A percentile compares a stretch with the other conserved stretches of the same genome.
Evolutionary conservation across 257 asterid species (phyloP).

Genomic region (Eucommia ulmoides): DNA sequence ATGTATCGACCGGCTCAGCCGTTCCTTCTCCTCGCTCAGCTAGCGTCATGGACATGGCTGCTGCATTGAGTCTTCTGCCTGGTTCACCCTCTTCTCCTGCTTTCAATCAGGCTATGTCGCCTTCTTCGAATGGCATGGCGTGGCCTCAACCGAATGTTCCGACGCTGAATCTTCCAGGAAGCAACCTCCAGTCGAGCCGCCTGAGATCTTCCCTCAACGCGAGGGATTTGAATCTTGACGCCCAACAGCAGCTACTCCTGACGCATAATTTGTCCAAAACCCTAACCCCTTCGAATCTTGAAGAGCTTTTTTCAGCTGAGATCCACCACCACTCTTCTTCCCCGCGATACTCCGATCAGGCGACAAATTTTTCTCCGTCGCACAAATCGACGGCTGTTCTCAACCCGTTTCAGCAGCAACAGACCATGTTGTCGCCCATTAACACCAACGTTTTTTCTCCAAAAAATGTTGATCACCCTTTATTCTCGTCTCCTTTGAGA

Average conservation of each 20-base stretch:
- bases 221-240: slow-evolving; percentile 70
- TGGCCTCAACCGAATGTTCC: slow-evolving; percentile 89
- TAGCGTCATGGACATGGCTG: slow-evolving; percentile 85
- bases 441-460: slow-evolving; percentile 65
- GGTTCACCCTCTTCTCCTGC: slow-evolving; percentile 77
- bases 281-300: slow-evolving; percentile 83
- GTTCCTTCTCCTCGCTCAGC: slow-evolving; percentile 87
- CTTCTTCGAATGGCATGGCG: slow-evolving; percentile 59
- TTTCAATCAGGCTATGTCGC: slow-evolving; percentile 60
- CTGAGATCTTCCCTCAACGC: slow-evolving; percentile 82
- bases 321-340: slow-evolving; percentile 45
- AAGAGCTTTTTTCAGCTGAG: slow-evolving; percentile 78
- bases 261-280: slow-evolving; percentile 45
- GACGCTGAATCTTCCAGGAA: slow-evolving; percentile 70
- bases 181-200: slow-evolving; percentile 89
- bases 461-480: slow-evolving; percentile 54
- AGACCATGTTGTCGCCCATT: slow-evolving; percentile 54
- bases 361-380: slow-evolving; percentile 66
- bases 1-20: slow-evolving; percentile 85
- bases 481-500: slow-evolving; percentile 71
- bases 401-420: slow-evolving; percentile 76
- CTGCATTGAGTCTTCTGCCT: slow-evolving; percentile 64
- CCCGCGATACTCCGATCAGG: slow-evolving; percentile 66
- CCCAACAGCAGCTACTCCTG: slow-evolving; percentile 44
- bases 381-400: slow-evolving; percentile 61